Base-by-base conservation (phyloP, 345 rosid genomes). In the Adansonia digitata region DNA sequence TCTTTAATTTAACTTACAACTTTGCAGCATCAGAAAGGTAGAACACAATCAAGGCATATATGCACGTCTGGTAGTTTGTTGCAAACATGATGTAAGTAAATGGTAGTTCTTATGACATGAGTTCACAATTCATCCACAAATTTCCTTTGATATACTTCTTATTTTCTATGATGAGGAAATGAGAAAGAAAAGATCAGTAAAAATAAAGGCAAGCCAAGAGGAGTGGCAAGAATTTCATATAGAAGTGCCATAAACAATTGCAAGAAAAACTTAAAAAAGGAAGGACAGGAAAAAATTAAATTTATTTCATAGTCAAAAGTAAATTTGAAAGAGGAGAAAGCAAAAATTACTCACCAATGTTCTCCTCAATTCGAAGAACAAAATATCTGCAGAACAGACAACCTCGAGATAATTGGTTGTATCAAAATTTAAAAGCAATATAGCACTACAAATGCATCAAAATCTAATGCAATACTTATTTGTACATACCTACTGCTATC, bases 291-390 rank as follows among this genome's bases (percentile, higher is more conserved):
- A 24, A 11, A 12, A 34, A 62, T 42, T 15, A 69, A 67, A 74
- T 9, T 34, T 43, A 73, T 35, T 7, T 61, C 27, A 5, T 14
- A 31, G 20, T 27, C 15, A 7, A 53, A 75, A 77, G 31, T 40
- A 13, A 77, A 63, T 63, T 55, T 51, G 61, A 66, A 72, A 76
- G 42, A 49, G 65, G 46, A 45, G 57, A 43, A 27, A 64, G 64
- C 65, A 34, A 78, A 15, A 31, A 57, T 70, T 81, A 73, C 91
- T 86, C 77, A 95, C 99, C 95, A n/a, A 96, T 90, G 67, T 81
- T 85, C 86, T 96, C 99, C 86, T 93, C 99, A 81, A 96, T 81
- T 69, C 98, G 97, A 79, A 96, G 97, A 76, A 96, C 99, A 87
- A 96, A 96, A 79, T 96, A 96, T 86, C 99, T 96, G 91, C 92